Evolutionary conservation across 2,329 filamentous ascomycete species (phyloP), one percentile per base, ranked within the genome.

Genomic region (Penicillium crustosum): DNA sequence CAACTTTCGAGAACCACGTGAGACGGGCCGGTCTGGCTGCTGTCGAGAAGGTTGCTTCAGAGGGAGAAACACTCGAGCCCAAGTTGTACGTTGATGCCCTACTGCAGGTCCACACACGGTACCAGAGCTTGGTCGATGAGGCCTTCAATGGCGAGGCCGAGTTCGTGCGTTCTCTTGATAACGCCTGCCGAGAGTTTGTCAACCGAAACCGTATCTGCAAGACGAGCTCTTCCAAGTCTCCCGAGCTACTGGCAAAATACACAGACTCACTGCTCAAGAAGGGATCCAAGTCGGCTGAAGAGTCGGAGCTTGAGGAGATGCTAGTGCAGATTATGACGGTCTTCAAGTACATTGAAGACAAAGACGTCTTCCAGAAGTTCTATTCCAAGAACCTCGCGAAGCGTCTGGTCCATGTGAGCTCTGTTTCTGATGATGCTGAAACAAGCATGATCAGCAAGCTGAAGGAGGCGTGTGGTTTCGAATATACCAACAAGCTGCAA

Each of bases 301-400:
- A 99, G 72, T 89, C 90, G 33, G 93, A 99, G 70, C 83, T 97
- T 68, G 94, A 99, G 78, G 88, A 89, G 65, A 89, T 91, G 33
- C 81, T 97, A 31, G 87, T 86, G 21, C 91, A 97, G 74, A 94
- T 99, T 69, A 99, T 99, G 94, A 97, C 93, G 1, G 91, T 99
- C 55, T 99, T 99, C 85, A 97, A 97, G 80, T 99, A 99, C 77
- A 97, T 99, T 63, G 94, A 99, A 74, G 95, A 99, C 78, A 99
- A 99, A 82, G 94, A 99, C 71, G 95, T 99, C 6, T 99, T 99
- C 83, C 94, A 97, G 76, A 99, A 97, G 76, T 99, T 97, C 78
- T 99, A 99, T 78, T 96, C 93, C 2, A 90, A 93, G 62, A 96
- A 96, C 88, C 81, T 99, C 67, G 94, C 94, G 49, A 91, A 96